phyloP scores from a whole-genome alignment of 2,329 filamentous ascomycete species.

The Cladosporium cucumerinum region DNA sequence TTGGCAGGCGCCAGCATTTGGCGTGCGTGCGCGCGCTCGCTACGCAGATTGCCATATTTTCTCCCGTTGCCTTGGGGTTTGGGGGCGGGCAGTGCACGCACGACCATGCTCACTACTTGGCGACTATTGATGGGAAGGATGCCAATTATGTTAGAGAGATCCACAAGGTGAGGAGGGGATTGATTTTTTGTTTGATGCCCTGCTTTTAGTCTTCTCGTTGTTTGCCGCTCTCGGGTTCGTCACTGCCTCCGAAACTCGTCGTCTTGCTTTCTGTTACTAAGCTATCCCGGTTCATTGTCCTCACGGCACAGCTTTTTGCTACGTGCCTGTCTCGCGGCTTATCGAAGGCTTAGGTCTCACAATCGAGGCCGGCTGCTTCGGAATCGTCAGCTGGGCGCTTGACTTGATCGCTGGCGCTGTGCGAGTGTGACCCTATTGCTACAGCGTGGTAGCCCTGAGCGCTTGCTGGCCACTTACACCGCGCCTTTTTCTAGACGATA shows the following conservation, averaged over 20 bases:
- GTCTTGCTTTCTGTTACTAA: not conserved
- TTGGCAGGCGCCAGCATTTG: slow-evolving; percentile 3
- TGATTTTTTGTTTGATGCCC: not conserved
- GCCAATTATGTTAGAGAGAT: not conserved
- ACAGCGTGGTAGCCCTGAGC: not conserved
- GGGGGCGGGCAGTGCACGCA: not conserved
- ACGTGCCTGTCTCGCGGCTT: not conserved
- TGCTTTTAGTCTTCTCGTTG: not conserved
- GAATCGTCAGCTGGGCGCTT: not conserved
- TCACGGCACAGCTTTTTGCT: not conserved
- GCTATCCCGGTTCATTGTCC: not conserved
- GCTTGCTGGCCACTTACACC: not conserved
- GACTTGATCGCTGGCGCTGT: not conserved
- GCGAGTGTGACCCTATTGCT: not conserved
- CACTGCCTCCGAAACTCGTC: not conserved
- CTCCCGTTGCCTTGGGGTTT: not conserved
- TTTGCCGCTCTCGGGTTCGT: not conserved
- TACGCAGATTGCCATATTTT: not conserved
- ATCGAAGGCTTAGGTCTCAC: not conserved
- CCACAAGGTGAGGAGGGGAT: not conserved
- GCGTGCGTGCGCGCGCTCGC: no score
- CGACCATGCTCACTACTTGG: not conserved
- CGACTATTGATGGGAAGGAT: not conserved
- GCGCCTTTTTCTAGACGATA: not conserved
- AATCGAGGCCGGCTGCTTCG: not conserved